These are phyloP conservation scores for Mycosphaerella sp. DNA, from an alignment of 2,329 filamentous ascomycete species.

Conservation along the genomic window DNA sequence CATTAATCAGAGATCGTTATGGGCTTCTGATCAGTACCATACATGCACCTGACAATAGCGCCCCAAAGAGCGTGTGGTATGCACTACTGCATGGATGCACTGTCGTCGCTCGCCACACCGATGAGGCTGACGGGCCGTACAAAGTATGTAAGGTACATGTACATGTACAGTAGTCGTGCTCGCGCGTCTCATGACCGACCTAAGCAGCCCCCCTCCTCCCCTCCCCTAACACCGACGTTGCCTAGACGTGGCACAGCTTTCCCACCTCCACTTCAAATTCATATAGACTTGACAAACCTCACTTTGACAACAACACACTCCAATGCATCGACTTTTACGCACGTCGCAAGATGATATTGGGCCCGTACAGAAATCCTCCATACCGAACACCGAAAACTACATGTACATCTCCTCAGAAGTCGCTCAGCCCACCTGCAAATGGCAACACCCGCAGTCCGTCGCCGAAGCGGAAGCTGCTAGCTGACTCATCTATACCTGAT, in stretches of 20 bases:
- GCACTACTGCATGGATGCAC: neutral
- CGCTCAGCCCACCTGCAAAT: constrained; percentile 18
- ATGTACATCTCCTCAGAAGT: too few relatives aligned
- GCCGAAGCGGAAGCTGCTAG: constrained; percentile 23
- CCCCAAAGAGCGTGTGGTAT: neutral
- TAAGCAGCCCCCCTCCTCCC: too few relatives aligned
- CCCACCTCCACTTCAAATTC: neutral
- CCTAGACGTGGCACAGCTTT: neutral
- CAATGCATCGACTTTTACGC: neutral
- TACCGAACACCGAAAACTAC: constrained; percentile 17
- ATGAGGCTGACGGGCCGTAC: neutral
- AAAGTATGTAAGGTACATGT: neutral
- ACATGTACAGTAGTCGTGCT: neutral
- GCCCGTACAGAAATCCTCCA: constrained; percentile 22
- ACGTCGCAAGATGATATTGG: constrained; percentile 14
- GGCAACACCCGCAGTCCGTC: constrained; percentile 11
- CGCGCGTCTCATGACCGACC: too few relatives aligned
- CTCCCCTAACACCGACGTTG: too few relatives aligned
- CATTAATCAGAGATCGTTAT: neutral
- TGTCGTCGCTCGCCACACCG: neutral
- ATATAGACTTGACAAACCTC: constrained; percentile 12
- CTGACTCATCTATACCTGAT: neutral
- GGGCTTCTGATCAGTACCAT: too few relatives aligned
- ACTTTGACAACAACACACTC: neutral
- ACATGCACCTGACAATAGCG: neutral